Conservation (phyloP, 805 yeast species). For the Candida ipomoeae region DNA sequence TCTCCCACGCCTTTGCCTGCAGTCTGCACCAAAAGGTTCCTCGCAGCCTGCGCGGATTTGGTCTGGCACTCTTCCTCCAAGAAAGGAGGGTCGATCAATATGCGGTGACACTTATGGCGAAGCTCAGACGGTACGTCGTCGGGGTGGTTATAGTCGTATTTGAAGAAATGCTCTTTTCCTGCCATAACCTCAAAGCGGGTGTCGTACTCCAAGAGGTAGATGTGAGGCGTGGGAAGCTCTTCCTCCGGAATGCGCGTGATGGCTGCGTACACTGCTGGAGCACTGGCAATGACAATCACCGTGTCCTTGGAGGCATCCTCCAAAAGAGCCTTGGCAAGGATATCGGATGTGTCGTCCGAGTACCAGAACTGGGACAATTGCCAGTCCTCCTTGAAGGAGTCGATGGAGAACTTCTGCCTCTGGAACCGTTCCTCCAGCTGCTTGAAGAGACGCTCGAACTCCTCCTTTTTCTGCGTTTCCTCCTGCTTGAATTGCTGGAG, state of each 20-base stretch:
- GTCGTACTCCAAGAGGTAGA: conserved; percentile 77
- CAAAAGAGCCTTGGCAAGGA: conserved; percentile 63
- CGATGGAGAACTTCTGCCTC: conserved; percentile 52
- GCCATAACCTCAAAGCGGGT: conserved; percentile 70
- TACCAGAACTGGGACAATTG: conserved; percentile 93
- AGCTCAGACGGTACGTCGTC: conserved; percentile 53
- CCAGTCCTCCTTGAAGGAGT: conserved; percentile 87
- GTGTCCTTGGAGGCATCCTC: conserved; percentile 74
- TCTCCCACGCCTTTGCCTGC: conserved; percentile 39
- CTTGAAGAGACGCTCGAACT: conserved; percentile 50
- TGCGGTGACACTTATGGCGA: conserved; percentile 60
- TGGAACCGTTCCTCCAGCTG: conserved; percentile 56
- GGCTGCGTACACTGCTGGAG: conserved; percentile 91
- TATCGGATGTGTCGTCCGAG: conserved; percentile 64
- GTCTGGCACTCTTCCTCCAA: conserved; percentile 77
- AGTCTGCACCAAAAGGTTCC: conserved; percentile 47
- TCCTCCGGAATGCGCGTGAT: conserved; percentile 50
- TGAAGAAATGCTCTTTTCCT: conserved; percentile 60
- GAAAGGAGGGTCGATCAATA: conserved; percentile 86
- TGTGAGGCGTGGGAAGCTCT: conserved; percentile 59
- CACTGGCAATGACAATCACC: conserved; percentile 72
- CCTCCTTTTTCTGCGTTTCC: conserved; percentile 52
- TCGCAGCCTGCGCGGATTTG: conserved; percentile 53
- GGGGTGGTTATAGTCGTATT: conserved; percentile 75
- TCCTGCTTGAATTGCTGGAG: conserved; percentile 63